Conservation (phyloP, 2,329 filamentous ascomycete genomes). For the Huntiella bhutanensis region DNA sequence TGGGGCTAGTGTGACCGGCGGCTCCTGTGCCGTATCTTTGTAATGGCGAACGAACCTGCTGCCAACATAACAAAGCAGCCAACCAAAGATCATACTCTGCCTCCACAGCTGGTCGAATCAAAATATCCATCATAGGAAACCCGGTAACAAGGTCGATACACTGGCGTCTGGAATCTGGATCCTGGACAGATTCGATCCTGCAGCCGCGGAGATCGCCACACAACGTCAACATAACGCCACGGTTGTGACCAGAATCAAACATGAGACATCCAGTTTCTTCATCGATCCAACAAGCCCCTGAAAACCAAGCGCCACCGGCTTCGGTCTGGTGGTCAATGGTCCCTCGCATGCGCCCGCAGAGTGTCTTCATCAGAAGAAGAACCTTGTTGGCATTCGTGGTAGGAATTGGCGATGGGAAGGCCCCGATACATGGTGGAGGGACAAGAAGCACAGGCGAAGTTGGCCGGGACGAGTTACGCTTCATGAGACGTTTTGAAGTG, state of each 20-base stretch:
- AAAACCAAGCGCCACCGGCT: slow-evolving; percentile 42
- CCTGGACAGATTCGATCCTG: slow-evolving; percentile 19
- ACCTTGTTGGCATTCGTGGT: slow-evolving; percentile 54
- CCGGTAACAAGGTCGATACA: slow-evolving; percentile 9
- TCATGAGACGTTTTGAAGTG: slow-evolving; percentile 32
- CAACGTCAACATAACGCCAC: slow-evolving; percentile 6
- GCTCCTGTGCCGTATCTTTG: slow-evolving; percentile 24
- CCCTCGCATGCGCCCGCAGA: slow-evolving; percentile 64
- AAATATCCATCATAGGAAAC: slow-evolving; percentile 26
- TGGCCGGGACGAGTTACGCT: slow-evolving; percentile 36
- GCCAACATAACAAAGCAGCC: slow-evolving; percentile 64
- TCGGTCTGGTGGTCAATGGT: slow-evolving; percentile 53
- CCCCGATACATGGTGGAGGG: slow-evolving; percentile 36
- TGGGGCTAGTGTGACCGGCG: slow-evolving; percentile 17
- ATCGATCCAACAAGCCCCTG: slow-evolving; percentile 60
- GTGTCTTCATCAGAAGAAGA: slow-evolving; percentile 54
- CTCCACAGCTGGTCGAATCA: slow-evolving; percentile 42
- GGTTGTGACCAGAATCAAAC: slow-evolving; percentile 40
- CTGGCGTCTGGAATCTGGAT: slow-evolving; percentile 4
- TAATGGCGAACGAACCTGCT: slow-evolving; percentile 44
- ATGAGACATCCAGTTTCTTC: slow-evolving; percentile 57
- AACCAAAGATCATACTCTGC: slow-evolving; percentile 64
- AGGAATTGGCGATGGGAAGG: slow-evolving; percentile 37
- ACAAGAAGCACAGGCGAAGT: slow-evolving; percentile 34
- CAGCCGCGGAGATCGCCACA: slow-evolving; percentile 9